Percentiles rank a stretch among this genome's conserved stretches.
Evolutionary conservation across 1,284 basidiomycete genomes (phyloP).

Genomic region (Pseudomicrostroma phylloplanum): DNA sequence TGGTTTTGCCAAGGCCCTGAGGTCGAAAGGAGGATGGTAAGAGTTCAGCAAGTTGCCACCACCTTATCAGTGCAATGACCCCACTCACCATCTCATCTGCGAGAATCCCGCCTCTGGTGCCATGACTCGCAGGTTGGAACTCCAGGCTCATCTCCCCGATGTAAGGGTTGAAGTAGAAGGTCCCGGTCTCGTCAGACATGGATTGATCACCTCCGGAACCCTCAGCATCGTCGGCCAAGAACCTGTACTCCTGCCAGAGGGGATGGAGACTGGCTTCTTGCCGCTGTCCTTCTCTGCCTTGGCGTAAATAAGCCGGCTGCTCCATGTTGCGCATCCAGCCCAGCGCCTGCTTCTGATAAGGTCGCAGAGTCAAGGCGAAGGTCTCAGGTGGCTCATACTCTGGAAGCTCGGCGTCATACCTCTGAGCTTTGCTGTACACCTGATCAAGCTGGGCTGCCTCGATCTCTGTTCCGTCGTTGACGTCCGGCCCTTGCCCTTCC

Average conservation of each 20-base stretch:
- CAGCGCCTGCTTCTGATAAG: conserved; percentile 90
- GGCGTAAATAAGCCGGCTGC: conserved; percentile 32
- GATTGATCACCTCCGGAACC: background rate
- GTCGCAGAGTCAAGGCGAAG: conserved; percentile 70
- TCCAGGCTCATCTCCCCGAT: conserved; percentile 84
- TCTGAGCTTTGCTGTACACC: conserved; percentile 61
- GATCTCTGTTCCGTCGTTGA: conserved; percentile 43
- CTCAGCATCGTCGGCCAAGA: conserved; percentile 25
- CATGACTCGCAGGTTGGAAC: conserved; percentile 75
- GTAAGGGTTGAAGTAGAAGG: conserved; percentile 40
- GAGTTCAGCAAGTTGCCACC: too few species aligned
- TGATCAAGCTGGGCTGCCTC: conserved; percentile 27
- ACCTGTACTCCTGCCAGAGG: conserved; percentile 77
- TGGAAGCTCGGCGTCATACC: conserved; percentile 67
- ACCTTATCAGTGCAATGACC: too few species aligned
- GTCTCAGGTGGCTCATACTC: conserved; percentile 75
- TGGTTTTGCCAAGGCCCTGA: conserved; percentile 83
- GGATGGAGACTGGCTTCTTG: conserved; percentile 68
- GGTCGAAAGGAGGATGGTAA: too few species aligned
- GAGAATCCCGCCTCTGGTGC: conserved; percentile 76
- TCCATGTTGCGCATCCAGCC: conserved; percentile 93
- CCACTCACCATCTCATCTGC: conserved; percentile 66
- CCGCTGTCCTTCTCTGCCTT: conserved; percentile 7
- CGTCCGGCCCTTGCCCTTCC: conserved; percentile 15
- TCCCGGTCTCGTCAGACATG: conserved; percentile 15